Base-by-base conservation (phyloP, 2,329 filamentous ascomycete species). In the Trichoderma breve region DNA sequence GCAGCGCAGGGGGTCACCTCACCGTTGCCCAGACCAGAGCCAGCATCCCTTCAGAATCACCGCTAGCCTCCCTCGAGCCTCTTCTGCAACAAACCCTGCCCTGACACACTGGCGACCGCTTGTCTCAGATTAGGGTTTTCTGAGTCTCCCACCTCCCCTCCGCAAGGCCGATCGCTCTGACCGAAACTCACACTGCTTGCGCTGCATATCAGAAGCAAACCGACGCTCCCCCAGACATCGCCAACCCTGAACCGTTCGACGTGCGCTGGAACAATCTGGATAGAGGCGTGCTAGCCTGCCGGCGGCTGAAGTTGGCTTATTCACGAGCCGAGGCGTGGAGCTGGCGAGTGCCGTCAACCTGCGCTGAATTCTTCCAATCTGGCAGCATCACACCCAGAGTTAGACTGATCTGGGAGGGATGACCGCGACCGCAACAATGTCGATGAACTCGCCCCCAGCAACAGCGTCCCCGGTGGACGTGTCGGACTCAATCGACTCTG, bases 361-460 rank as follows among this genome's bases (percentile, higher is more conserved):
- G 66, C 55, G 70, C 64, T 55, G 53, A 39, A 26, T 36, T 62
- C 32, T 26, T 60, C 63, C 30, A 36, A n/a, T 12, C 57, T 60
- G 34, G 24, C 39, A 43, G 58, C 71, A 57, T 70, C 71, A 53
- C 21, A 34, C 9, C 36, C 30, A 30, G n/a, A 21, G 57, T 28
- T 53, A 32, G 34, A 39, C 21, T 51, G 57, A 26, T 28, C 67
- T 64, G 15, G 66, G 57, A 63, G 75, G 76, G 74, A 80, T 80
- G 78, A 80, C 78, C 75, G 80, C 77, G 75, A 84, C 85, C 76
- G 83, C 86, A 77, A 84, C 87, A 79, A 87, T 90, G 85, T 88
- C 87, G 78, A 83, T 87, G 76, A 84, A 84, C 74, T 86, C 87
- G 76, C 86, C 87, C 76, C 83, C 86, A 76, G 83, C 85, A 75